Base-by-base conservation (phyloP, 306 rosid species). In the Trifolium fragiferum region DNA sequence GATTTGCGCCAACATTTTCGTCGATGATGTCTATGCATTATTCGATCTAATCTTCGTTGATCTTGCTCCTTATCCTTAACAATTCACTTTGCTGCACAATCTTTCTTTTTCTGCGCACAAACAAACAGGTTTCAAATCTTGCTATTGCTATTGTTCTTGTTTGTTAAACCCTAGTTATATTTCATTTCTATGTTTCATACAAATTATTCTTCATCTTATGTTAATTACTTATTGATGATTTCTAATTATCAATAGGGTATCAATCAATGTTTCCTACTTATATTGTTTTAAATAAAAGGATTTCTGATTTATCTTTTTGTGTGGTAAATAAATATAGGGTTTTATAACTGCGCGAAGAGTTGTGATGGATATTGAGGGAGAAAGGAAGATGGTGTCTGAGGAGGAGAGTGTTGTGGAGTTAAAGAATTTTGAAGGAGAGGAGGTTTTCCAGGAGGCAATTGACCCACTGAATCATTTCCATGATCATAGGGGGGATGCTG, bases 361-460 rank as follows among this genome's bases (percentile, higher is more conserved):
- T 69, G 41, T 37, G 6, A 77, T 91, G 97, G 97, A 87, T 72
- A 78, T 82, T 80, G 88, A 25, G 82, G 87, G 50, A 30, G 89
- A 85, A 75, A 71, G 46, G 18, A 74, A 83, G 75, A 77, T 51
- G 76, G 81, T 51, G 33, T 30, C 6, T 4, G 33, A 30, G 33
- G 33, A 30, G 33, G 33, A 30, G 72, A 87, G 33, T 5, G 79
- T 32, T 62, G 87, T 72, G 74, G 83, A 77, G 76, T 66, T 63
- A 70, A 83, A 85, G 80, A 90, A 81, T 75, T 74, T 76, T 41
- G 79, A 68, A 33, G 85, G 32, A 61, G 89, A 77, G 9, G 97
- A 81, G 60, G 88, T 79, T 84, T 86, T 84, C 4, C 83, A 87
- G 87, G 91, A 89, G 87, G 91, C 86, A 2, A 19, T 82, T 25